Base-by-base conservation (phyloP, 2,329 filamentous ascomycete species). In the Davidsoniella neocaledoniae region DNA sequence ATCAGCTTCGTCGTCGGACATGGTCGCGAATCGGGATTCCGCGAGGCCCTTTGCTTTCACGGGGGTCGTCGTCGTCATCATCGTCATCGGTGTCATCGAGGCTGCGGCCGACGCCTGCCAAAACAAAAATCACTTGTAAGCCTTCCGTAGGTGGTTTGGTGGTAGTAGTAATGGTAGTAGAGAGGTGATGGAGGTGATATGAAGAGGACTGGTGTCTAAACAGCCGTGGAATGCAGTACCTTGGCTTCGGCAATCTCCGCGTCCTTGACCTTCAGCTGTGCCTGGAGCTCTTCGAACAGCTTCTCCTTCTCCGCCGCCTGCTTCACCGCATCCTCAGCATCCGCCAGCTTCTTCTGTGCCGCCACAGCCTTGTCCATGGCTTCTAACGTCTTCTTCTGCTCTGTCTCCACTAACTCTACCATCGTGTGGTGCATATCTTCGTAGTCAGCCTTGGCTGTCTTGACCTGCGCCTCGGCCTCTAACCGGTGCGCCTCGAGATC, bases 361-460 rank as follows among this genome's bases (percentile, higher is more conserved):
- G 68, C 68, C 12, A 70, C 65, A 43, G 74, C 63, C 63, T 70
- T 66, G 50, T 68, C 64, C 59, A 74, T 68, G 43, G 69, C 64
- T 16, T 66, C 66, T 68, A 70, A 73, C 46, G 69, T 66, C 63
- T 71, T 74, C 57, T 60, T 68, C 56, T 72, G 68, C 47, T 73
- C 72, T 57, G 79, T 76, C 59, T 79, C 76, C 2, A 78, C 68
- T 48, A 80, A 64, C 56, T 72, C 63, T 4, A 72, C 77, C 66
- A 81, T 69, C 53, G 72, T 76, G 47, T 81, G 75, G 58, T 76
- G 73, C 65, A 81, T 72, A 55, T 79, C 75, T 58, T 73, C 70
- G 61, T 77, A 79, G 59, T 79, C 74, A n/a, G 70, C 67, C 60
- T 69, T 66, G 43, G 71, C 66, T n/a, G 68, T 74, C 69, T 76